Evolutionary conservation across 306 rosid species (phyloP), one percentile per base, ranked within the genome.

Genomic region (Cucurbita moschata): DNA sequence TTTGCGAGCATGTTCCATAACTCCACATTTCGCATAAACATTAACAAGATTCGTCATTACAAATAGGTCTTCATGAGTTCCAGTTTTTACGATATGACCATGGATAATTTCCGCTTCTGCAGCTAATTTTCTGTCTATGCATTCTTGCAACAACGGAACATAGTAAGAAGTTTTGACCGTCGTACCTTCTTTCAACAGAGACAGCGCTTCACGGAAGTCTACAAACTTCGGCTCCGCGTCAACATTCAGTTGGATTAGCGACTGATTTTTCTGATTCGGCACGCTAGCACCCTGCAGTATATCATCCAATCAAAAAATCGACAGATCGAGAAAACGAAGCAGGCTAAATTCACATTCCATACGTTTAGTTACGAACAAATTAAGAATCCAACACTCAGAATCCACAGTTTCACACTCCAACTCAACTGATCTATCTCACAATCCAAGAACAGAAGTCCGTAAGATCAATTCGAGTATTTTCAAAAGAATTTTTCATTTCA

Each of bases 1-100:
- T 60, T 81, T 88, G 37, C 72, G 86, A 54, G 96, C 96, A 73
- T 42, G 70, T 26, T 79, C 89, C 86, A 93, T 82, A 81, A 69
- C 50, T 26, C 86, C 85, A 62, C 94, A 93, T 79, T 88, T 93
- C 4, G 87, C 88, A 74, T 93, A 93, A 66, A 86, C 87, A 15
- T 82, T 85, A 37, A 88, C 80, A 23, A 93, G 82, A 78, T 81
- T 78, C 1, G 96, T 57, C 74, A 79, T 82, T 21, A 86, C 72
- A 75, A 85, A 87, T 56, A 83, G 37, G 40, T 90, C 92, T 76
- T 72, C 77, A 2, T 82, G 88, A n/a, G 79, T 63, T 52, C 97
- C 96, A 0, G 88, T 85, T 82, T 88, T 93, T 43, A 87, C 50
- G 75, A 85, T 83, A 78, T 88, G 96, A 44, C 87, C 87, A 71